Evolutionary conservation across 768 basidiomycete species (phyloP), one percentile per base, ranked within the genome.

Genomic region (Mycena floridula): DNA sequence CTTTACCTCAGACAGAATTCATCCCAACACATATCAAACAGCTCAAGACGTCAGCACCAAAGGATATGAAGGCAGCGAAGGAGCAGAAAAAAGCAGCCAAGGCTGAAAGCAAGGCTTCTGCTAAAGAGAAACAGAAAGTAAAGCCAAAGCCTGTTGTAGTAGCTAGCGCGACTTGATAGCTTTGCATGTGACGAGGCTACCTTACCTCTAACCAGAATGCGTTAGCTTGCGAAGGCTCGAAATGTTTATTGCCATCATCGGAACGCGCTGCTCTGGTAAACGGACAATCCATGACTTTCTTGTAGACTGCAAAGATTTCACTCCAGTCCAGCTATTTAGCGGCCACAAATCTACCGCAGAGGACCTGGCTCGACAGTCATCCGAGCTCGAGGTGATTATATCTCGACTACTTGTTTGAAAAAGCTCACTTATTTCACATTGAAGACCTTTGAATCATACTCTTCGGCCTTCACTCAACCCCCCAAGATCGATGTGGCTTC

Each of bases 1-100:
- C 62, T 25, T 37, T 51, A 6, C 48, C 59, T n/a, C 43, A 54
- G 16, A 45, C 43, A 20, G 41, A 61, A 15, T 66, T 82, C 21
- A 63, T 85, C 32, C 80, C 84, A 2, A 89, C 89, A 0, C 84
- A 89, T 55, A 72, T 91, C 51, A 94, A 92, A 56, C 88, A 90
- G 51, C 58, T 91, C 18, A 73, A 74, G 15, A 93, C 91, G 2
- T 79, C 81, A 23, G 78, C 81, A 3, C 90, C 90, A 2, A 81
- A 77, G 54, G 85, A 92, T 54, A 85, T 89, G 76, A 85, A 75
- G 55, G 71, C 65, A 25, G 79, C 81, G 25, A 89, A 84, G 56
- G 73, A 78, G 45, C 56, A 65, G 42, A 72, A 88, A 45, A 57
- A 60, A 27, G 65, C 67, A 54, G 79, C 72, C 16, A 78, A 70